Evolutionary conservation across 805 yeast species (phyloP).

Genomic region (Cyberlindnera mississippiensis): DNA sequence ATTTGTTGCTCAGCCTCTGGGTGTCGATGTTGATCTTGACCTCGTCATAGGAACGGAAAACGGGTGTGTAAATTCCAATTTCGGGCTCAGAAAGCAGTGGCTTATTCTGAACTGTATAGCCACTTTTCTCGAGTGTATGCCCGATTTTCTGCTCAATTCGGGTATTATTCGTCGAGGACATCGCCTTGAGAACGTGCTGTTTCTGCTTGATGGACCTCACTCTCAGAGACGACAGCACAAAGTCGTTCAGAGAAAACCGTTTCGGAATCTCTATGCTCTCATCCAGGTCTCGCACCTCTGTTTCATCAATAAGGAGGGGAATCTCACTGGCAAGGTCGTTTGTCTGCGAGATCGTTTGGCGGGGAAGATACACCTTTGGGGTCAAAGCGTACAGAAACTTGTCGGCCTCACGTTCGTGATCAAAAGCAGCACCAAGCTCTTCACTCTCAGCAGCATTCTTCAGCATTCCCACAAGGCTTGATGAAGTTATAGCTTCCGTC

Average conservation of each 20-base stretch:
- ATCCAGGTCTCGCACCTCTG: slow-evolving; percentile 5
- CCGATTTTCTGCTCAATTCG: slow-evolving; percentile 1
- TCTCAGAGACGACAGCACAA: slow-evolving; percentile 9
- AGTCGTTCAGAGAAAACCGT: slow-evolving; percentile 7
- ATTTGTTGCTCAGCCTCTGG: slow-evolving; percentile 1
- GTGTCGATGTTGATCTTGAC: slow-evolving; percentile 6
- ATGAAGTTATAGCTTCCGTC: slow-evolving; percentile 2
- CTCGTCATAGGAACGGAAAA: slow-evolving; percentile 2
- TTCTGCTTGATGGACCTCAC: slow-evolving; percentile 8
- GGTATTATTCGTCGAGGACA: not conserved
- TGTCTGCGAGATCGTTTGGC: not conserved
- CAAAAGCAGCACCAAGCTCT: not conserved
- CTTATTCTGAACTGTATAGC: not conserved
- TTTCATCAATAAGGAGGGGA: slow-evolving; percentile 7
- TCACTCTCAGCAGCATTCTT: slow-evolving; percentile 1
- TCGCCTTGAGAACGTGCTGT: slow-evolving; percentile 1
- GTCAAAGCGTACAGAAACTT: slow-evolving; percentile 4
- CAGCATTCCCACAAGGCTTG: slow-evolving; percentile 8
- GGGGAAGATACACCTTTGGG: slow-evolving; percentile 9
- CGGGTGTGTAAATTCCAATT: not conserved
- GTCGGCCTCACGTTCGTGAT: slow-evolving; percentile 6
- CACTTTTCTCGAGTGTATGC: slow-evolving; percentile 1
- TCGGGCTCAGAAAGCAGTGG: not conserved
- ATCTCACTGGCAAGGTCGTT: not conserved
- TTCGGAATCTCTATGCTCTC: slow-evolving; percentile 8